These are phyloP conservation scores for Mycosphaerella sp. DNA, from an alignment of 2,329 filamentous ascomycete species.

Conservation along the genomic window DNA sequence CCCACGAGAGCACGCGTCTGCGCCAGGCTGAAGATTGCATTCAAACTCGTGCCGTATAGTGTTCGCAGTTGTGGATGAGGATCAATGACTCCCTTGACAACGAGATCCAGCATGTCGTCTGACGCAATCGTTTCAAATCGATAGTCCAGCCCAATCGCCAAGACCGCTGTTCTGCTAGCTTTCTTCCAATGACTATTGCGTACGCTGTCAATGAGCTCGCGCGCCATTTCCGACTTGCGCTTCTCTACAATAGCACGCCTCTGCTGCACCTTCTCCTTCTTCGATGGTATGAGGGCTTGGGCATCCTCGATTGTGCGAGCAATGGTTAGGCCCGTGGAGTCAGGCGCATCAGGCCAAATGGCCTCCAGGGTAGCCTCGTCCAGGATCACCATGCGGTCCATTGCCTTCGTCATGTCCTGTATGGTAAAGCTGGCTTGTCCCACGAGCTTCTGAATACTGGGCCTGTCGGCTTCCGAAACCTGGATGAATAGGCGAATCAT, in stretches of 20 bases:
- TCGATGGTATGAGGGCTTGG: conserved; percentile 53
- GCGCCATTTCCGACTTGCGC: conserved; percentile 72
- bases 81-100: conserved; percentile 77
- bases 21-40: conserved; percentile 69
- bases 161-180: conserved; percentile 78
- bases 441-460: conserved; percentile 86
- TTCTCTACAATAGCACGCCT: conserved; percentile 72
- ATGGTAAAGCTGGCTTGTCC: conserved; percentile 75
- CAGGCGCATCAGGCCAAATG: conserved; percentile 54
- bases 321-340: conserved; percentile 30
- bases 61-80: conserved; percentile 78
- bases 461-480: conserved; percentile 83
- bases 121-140: conserved; percentile 87
- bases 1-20: conserved; percentile 79
- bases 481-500: conserved; percentile 85
- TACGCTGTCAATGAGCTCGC: conserved; percentile 72
- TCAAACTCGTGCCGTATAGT: conserved; percentile 75
- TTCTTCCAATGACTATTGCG: conserved; percentile 93
- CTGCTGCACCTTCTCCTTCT: conserved; percentile 66
- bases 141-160: conserved; percentile 82
- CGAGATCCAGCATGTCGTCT: conserved; percentile 72
- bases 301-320: conserved; percentile 49
- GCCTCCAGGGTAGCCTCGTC: conserved; percentile 63
- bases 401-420: conserved; percentile 83
- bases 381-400: conserved; percentile 79